Evolutionary conservation across 2,329 filamentous ascomycete genomes (phyloP), one percentile per base, ranked within the genome.

Genomic region (Pseudogymnoascus sp.): DNA sequence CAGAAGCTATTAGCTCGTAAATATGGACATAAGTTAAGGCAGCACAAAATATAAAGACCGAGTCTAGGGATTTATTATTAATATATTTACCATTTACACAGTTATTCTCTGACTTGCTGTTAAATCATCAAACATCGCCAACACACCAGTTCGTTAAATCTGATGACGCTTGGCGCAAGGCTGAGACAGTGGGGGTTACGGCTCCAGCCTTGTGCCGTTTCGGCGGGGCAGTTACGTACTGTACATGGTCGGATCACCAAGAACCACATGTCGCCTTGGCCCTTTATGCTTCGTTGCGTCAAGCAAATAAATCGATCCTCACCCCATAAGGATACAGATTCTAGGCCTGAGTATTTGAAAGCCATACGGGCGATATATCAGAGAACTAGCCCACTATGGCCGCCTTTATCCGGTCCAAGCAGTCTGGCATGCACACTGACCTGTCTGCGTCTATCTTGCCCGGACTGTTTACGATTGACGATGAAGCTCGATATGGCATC

Each of bases 351-450:
- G 49, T 36, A 56, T 21, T 34, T 9, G 49, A 56, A 36, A 56
- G 9, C 16, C n/a, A 56, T 14, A 56, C 28, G 9, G 11, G 25
- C 8, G 34, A 59, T 59, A 36, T 28, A 46, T 21, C 23, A 38
- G 43, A 38, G 18, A 60, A 43, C n/a, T 28, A 59, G 42, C 25
- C 36, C 63, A 72, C 63, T 9, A 97, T 97, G 93, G 87, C 93
- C 63, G 86, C 89, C 70, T 93, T 97, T 74, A 79, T 99, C 66
- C 84, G 95, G 74, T 89, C 90, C 70, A 97, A 96, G 82, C 95
- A 97, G 82, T 86, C 91, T 63, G 95, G 95, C 72, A 89, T 99
- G 70, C 89, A 92, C 74, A 90, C 88, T 77, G 95, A 97, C 78
- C 83, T 99, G 68, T 96, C 93, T 61, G 87, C 87, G 16, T 89